A percentile compares a stretch with the other conserved stretches of the same genome.
Conservation (phyloP, 2,329 filamentous ascomycete species). For the Trichoderma koningiopsis region DNA sequence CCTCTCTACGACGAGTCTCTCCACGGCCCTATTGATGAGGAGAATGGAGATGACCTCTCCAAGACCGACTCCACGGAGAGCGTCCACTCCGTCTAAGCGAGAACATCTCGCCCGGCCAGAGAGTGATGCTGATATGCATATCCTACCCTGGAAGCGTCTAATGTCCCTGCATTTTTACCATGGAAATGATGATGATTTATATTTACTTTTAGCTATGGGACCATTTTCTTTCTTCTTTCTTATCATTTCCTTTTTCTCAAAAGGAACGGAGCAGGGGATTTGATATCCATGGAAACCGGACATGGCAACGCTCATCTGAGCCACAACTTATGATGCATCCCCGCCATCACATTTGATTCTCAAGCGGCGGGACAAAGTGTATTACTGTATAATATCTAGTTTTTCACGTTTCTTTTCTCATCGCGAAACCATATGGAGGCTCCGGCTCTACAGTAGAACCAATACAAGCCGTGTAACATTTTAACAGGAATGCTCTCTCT, state of each 20-base stretch:
- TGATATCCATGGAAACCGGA: slow-evolving; percentile 12
- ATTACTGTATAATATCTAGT: slow-evolving; percentile 37
- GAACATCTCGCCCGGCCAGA: slow-evolving; percentile 22
- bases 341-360: slow-evolving; percentile 25
- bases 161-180: background rate
- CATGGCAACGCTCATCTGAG: slow-evolving; percentile 16
- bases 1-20: slow-evolving; percentile 88
- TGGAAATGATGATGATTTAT: slow-evolving; percentile 38
- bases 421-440: slow-evolving; percentile 21
- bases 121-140: slow-evolving; percentile 30
- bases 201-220: slow-evolving; percentile 17
- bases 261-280: slow-evolving; percentile 5
- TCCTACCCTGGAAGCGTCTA: slow-evolving; percentile 21
- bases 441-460: slow-evolving; percentile 26
- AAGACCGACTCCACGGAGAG: slow-evolving; percentile 64
- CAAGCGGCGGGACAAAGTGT: slow-evolving; percentile 32
- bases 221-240: background rate
- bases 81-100: slow-evolving; percentile 53
- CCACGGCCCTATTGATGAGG: slow-evolving; percentile 66
- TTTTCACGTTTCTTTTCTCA: background rate
- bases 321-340: slow-evolving; percentile 21
- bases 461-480: slow-evolving; percentile 27
- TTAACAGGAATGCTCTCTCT: background rate
- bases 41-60: slow-evolving; percentile 56
- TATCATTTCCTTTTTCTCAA: background rate